Conservation (phyloP, 208 protist genomes). For the Herpetomonas samuelpessoai region DNA sequence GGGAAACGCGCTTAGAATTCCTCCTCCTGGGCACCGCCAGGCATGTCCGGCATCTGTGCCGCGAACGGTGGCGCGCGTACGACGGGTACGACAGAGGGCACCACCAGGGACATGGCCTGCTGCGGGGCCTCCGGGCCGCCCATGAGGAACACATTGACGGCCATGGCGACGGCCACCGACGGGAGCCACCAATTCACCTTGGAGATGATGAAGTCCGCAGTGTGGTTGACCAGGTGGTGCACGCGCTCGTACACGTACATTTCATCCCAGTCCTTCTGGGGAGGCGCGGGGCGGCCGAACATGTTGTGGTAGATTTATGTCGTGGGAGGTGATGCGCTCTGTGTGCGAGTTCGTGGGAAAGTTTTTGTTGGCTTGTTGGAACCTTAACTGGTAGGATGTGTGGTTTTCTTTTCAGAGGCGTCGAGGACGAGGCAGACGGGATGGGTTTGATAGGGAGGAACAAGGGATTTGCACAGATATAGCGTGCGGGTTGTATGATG, state of each 20-base stretch:
- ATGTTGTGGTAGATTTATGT: too few species aligned
- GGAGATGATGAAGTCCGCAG: constrained; percentile 62
- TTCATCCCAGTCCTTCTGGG: constrained; percentile 73
- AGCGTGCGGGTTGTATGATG: too few species aligned
- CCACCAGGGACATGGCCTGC: constrained; percentile 41
- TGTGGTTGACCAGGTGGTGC: constrained; percentile 81
- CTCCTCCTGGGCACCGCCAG: constrained; percentile 40
- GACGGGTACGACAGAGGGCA: constrained; percentile 50
- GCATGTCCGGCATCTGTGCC: constrained; percentile 19
- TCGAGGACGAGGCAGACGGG: too few species aligned
- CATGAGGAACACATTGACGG: constrained; percentile 67
- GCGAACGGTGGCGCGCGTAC: constrained; percentile 55
- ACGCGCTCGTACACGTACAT: constrained; percentile 89
- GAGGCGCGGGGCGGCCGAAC: constrained; percentile 61
- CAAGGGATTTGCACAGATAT: too few species aligned
- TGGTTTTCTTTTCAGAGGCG: too few species aligned
- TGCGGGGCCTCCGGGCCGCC: constrained; percentile 57
- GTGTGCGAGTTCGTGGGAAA: too few species aligned
- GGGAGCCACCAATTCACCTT: constrained; percentile 87
- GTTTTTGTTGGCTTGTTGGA: too few species aligned
- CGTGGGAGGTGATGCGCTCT: too few species aligned
- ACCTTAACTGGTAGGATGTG: too few species aligned
- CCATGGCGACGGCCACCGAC: constrained; percentile 68
- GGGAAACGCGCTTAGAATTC: constrained; percentile 61
- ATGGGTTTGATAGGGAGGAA: too few species aligned